A percentile compares a stretch with the other conserved stretches of the same genome.
phyloP scores from a whole-genome alignment of 1,139 yeast genomes.

The Hansenula sp. region DNA sequence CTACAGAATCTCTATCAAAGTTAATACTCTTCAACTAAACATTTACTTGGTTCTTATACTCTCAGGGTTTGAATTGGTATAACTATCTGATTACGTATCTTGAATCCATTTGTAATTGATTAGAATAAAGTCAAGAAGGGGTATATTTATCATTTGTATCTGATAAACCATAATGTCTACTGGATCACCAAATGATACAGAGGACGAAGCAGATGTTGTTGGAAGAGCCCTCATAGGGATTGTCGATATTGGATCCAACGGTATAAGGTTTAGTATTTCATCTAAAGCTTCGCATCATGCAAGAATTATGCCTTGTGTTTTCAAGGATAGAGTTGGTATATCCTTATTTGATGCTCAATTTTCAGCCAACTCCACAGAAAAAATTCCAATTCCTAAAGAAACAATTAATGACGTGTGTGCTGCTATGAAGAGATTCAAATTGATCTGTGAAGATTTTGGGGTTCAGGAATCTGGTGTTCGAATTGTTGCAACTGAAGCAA shows the following conservation, averaged over 20 bases:
- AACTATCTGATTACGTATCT: too few species aligned
- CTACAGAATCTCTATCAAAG: too few species aligned
- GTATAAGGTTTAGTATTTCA: constrained; percentile 61
- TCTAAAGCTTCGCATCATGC: constrained; percentile 62
- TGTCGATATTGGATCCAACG: constrained; percentile 68
- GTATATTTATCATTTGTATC: too few species aligned
- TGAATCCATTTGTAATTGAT: too few species aligned
- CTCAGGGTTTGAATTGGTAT: too few species aligned
- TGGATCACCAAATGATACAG: constrained; percentile 29
- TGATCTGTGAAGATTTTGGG: constrained; percentile 64
- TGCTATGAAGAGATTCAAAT: constrained; percentile 57
- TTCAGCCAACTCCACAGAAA: constrained; percentile 32
- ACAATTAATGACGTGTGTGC: constrained; percentile 51
- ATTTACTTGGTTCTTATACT: too few species aligned
- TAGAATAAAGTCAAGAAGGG: too few species aligned
- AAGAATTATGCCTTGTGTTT: constrained; percentile 65
- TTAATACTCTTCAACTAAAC: too few species aligned
- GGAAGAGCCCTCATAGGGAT: constrained; percentile 52
- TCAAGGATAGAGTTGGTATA: constrained; percentile 63
- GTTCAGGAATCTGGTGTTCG: constrained; percentile 52
- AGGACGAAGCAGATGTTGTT: constrained; percentile 45
- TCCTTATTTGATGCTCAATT: constrained; percentile 58
- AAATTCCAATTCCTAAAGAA: constrained; percentile 49
- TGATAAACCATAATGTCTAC: constrained; percentile 27
- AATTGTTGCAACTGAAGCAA: constrained; percentile 66